These are phyloP conservation scores for Parafenestella ontariensis DNA, from an alignment of 2,329 filamentous ascomycete species.

Conservation along the genomic window DNA sequence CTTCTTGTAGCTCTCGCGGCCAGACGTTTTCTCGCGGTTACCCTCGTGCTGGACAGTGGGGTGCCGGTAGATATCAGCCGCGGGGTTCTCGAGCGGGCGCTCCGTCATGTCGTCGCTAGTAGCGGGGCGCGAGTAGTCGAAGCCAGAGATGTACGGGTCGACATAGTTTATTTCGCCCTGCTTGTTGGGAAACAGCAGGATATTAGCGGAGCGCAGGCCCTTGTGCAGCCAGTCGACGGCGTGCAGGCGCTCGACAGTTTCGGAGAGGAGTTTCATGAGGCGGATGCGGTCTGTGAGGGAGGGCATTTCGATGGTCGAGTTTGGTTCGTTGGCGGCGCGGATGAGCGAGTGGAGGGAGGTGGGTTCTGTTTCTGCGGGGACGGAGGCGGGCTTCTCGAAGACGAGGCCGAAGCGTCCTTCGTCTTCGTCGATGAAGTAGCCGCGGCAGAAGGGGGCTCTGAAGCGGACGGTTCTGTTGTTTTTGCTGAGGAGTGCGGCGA, in stretches of 20 bases:
- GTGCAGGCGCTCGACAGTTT: constrained; percentile 63
- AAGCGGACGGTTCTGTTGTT: constrained; percentile 40
- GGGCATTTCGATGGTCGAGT: constrained; percentile 46
- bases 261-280: constrained; percentile 60
- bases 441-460: constrained; percentile 44
- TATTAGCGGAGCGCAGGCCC: constrained; percentile 61
- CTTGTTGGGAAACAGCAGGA: constrained; percentile 58
- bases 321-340: background rate
- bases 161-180: constrained; percentile 46
- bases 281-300: constrained; percentile 60
- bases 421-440: constrained; percentile 46
- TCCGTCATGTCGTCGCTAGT: constrained; percentile 60
- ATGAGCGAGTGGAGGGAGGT: constrained; percentile 60
- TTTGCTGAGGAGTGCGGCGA: constrained; percentile 42
- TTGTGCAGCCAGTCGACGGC: constrained; percentile 66
- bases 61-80: constrained; percentile 61
- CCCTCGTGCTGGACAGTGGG: constrained; percentile 52
- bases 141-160: constrained; percentile 59
- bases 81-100: constrained; percentile 53
- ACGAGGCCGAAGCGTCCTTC: constrained; percentile 59
- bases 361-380: constrained; percentile 50
- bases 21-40: constrained; percentile 31
- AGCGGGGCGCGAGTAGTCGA: constrained; percentile 63
- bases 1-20: constrained; percentile 51
- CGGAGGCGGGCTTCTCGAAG: constrained; percentile 58